Evolutionary conservation across 768 basidiomycete genomes (phyloP), one percentile per base, ranked within the genome.

Genomic region (Paxillus involutus): DNA sequence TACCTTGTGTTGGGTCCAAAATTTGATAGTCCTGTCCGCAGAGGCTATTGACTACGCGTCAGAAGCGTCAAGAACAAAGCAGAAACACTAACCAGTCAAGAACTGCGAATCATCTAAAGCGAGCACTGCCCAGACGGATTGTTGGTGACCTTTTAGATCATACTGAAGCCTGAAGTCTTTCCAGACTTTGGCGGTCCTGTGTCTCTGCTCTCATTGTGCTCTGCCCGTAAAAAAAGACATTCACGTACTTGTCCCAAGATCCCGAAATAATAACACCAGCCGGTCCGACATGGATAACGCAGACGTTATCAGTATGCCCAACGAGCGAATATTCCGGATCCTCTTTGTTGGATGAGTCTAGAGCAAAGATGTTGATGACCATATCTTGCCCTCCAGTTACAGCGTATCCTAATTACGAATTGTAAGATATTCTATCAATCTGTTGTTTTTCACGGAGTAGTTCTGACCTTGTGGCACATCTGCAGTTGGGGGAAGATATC

Each of bases 151-250:
- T 63, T 84, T 82, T 49, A 99, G 80, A 56, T 89, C 88, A 61
- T 89, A 82, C 8, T 76, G 77, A 49, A 85, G 71, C 53, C 82
- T 70, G 69, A 90, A 94, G 63, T 89, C 78, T 70, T 84, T 85
- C 94, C 94, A 98, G 2, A 99, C 88, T 72, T 93, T 92, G 35
- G 94, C 96, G 2, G 96, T 93, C 67, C 95, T 98, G 64, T 30
- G 53, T 48, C 39, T 39, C 37, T 52, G 41, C 10, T n/a, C 45
- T 40, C 10, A 58, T 47, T 10, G 39, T n/a, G 19, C 35, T 47
- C 33, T 21, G 12, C 24, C 32, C 33, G n/a, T 24, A 30, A 44
- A 39, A 47, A 44, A 44, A 40, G 36, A 47, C 40, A 41, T 47
- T 14, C 11, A 72, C 83, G 71, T 63, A 96, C 96, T 81, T 89